These are phyloP conservation scores for Rhizopogon roseolus DNA, from an alignment of 768 basidiomycete species.

Conservation along the genomic window DNA sequence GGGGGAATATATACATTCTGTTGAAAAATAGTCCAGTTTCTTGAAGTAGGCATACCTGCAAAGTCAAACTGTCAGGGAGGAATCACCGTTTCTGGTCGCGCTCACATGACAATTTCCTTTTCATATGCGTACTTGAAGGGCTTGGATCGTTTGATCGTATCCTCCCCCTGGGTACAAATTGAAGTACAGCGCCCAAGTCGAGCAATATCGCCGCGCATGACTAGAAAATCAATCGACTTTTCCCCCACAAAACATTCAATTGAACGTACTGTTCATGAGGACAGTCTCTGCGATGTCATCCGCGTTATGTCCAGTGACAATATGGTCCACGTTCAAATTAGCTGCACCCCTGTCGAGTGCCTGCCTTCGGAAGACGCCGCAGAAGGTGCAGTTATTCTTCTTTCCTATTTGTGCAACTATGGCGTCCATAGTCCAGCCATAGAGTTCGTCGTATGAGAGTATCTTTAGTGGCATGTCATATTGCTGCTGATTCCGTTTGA, in stretches of 20 bases:
- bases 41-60: conserved; percentile 98
- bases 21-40: conserved; percentile 98
- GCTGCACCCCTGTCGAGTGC: conserved; percentile 94
- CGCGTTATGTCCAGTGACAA: conserved; percentile 98
- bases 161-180: conserved; percentile 94
- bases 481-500: conserved; percentile 94
- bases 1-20: conserved; percentile 98
- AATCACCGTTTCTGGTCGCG: conserved; percentile 9
- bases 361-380: conserved; percentile 95
- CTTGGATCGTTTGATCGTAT: conserved; percentile 94
- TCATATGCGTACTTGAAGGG: conserved; percentile 99
- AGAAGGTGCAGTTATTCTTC: conserved; percentile 99
- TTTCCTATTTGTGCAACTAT: conserved; percentile 92
- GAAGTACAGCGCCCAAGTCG: conserved; percentile 89
- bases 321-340: conserved; percentile 87
- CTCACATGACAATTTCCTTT: conserved; percentile 98
- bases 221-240: conserved; percentile 35
- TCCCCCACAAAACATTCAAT: not conserved
- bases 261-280: conserved; percentile 88
- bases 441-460: conserved; percentile 91
- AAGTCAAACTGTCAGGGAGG: not conserved
- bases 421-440: conserved; percentile 99
- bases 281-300: conserved; percentile 99
- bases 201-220: conserved; percentile 97
- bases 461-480: conserved; percentile 96